phyloP scores from a whole-genome alignment of 2,329 filamentous ascomycete genomes.

The Didymellaceae sp. region DNA sequence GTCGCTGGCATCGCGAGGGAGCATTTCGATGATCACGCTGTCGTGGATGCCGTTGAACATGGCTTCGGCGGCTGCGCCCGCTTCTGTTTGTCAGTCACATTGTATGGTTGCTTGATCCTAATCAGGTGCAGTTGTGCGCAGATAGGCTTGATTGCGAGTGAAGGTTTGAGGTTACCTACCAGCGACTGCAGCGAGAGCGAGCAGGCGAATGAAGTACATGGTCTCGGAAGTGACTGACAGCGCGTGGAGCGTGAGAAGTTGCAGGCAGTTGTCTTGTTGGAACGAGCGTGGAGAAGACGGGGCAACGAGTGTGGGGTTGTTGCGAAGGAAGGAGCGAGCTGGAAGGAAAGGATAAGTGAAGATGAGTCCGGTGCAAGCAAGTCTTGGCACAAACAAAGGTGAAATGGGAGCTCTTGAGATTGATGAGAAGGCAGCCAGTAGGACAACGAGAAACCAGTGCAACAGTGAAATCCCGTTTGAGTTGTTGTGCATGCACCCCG shows the following conservation, averaged over 20 bases:
- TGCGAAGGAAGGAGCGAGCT: constrained; percentile 5
- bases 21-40: constrained; percentile 4
- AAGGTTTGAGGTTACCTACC: constrained; percentile 14
- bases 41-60: constrained; percentile 10
- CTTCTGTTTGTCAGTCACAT: constrained; percentile 18
- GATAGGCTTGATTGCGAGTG: not conserved
- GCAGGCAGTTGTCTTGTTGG: constrained; percentile 3
- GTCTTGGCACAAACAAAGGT: constrained; percentile 1
- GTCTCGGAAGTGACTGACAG: constrained; percentile 2
- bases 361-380: not conserved
- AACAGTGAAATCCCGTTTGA: constrained; percentile 22
- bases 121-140: constrained; percentile 1
- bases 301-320: constrained; percentile 14
- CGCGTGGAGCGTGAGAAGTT: not conserved
- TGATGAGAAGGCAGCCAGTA: constrained; percentile 17
- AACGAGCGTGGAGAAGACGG: constrained; percentile 13
- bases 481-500: constrained; percentile 11
- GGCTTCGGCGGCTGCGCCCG: constrained; percentile 18
- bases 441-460: not conserved
- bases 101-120: not conserved
- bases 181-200: constrained; percentile 17
- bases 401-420: constrained; percentile 5
- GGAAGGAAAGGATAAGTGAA: constrained; percentile 6
- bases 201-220: constrained; percentile 19
- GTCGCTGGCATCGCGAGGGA: constrained; percentile 15